Evolutionary conservation across 257 asterid species (phyloP), one percentile per base, ranked within the genome.

Genomic region (Przewalskia tangutica): DNA sequence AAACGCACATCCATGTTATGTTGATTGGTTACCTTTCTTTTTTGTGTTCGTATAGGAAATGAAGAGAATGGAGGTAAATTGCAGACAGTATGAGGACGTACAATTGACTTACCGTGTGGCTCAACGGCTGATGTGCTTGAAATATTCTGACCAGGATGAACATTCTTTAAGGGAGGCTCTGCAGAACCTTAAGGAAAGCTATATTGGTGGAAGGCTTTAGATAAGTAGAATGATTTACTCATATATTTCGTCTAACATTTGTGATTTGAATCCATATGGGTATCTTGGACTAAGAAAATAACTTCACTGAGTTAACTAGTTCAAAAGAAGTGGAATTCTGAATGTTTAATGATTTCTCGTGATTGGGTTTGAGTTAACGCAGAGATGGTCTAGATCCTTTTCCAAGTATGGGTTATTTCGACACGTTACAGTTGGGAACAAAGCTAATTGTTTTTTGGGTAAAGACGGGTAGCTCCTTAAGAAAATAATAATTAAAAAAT

Each of bases 71-170:
- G 90, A 89, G 85, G 79, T 82, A 63, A 91, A 91, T 79, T 79
- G 84, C 83, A 79, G 80, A 16, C 90, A 90, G 83, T 84, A 89
- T 67, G 89, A 84, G 7, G 89, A 86, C 62, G 82, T 93, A 71
- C 97, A 95, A 80, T 91, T 83, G 96, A 89, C 81, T 55, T 95
- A 91, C 85, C 92, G 94, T 40, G 92, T 85, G 77, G 94, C 91
- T 77, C 99, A 95, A 83, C 88, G 94, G 59, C 87, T 95, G 82
- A 86, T 92, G 77, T 95, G 99, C 93, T 89, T 95, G 83, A 95
- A 93, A 86, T 93, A 86, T 82, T 92, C 98, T 66, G 91, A 90
- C 89, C 99, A 95, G 81, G 97, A 91, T 77, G 94, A 90, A 62
- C 93, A 89, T 62, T 90, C 99, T 14, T 84, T 91, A 36, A 86